Base-by-base conservation (phyloP, 257 asterid genomes). In the Przewalskia tangutica region DNA sequence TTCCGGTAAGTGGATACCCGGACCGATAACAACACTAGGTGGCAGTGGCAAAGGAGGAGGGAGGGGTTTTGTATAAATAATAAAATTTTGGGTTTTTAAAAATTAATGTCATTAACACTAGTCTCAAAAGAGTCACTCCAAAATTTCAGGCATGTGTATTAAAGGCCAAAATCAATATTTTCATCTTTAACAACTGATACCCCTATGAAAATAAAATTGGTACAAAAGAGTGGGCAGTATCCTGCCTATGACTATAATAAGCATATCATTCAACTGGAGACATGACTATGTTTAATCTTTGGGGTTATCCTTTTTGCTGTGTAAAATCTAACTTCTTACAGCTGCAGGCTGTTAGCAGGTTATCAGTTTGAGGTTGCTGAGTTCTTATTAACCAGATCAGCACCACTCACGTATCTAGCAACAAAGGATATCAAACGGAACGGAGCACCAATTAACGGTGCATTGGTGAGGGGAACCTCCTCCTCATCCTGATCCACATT, bases 401-500 rank as follows among this genome's bases (percentile, higher is more conserved):
- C 97, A 84, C 99, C 98, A 83, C 99, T 95, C 82, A 95, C 97
- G 81, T 92, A 95, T 83, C 97, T 91, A 81, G 99, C 97, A 68
- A 95, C 84, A 86, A 90, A 95, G n/a, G 99, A 94, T 78, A 95
- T 88, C 20, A 95, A 85, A 46, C 99, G 98, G 88, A 95, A 95
- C 10, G 99, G 99, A 82, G 99, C 99, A 67, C 99, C 99, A 46
- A 94, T 89, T 86, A 95, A 77, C 1, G 98, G 99, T 84, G 97
- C 91, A 70, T 95, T 95, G 11, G 89, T 70, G 82, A 95, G 89
- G 5, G 91, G 84, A 27, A 92, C 90, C 48, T 71, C 83, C 20
- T 77, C 81, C 34, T 20, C 92, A 34, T 80, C 77, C 79, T 86
- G 90, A 62, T 81, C 91, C 81, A 66, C 79, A 53, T 81, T 79